Evolutionary conservation across 2,329 filamentous ascomycete species (phyloP), one percentile per base, ranked within the genome.

Genomic region (Fusarium buharicum): DNA sequence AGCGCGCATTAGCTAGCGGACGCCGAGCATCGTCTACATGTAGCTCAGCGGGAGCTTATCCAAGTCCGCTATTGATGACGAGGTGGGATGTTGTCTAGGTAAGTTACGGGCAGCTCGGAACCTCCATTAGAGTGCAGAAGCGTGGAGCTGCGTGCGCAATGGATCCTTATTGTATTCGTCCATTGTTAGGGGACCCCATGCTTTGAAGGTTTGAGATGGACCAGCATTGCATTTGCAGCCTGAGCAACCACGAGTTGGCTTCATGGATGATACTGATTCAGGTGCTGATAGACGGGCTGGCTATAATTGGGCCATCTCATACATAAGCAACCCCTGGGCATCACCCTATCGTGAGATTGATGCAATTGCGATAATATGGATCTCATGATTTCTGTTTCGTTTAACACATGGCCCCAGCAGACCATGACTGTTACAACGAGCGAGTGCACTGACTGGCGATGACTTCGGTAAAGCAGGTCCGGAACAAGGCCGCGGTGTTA

Each of bases 121-220:
- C 60, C 59, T n/a, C 65, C 63, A 54, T 68, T 55, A 40, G 50
- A 62, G 41, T 67, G 60, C 67, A 70, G 67, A 62, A 58, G 56
- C 60, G 56, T 66, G 56, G 59, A 51, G 45, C 55, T 49, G 51
- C 39, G 48, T 49, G 51, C 40, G 48, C 49, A 50, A 49, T 41
- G n/a, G 36, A 50, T 16, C 31, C 40, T 45, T 49, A 43, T 13
- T 7, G 30, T n/a, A 33, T 38, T 48, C 49, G 53, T 55, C 33
- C 48, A 38, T 39, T 54, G 43, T 39, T 43, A 3, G 55, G 60
- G 55, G 45, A 39, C 60, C 50, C 67, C 65, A 67, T 70, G 59
- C 49, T 44, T 52, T 36, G 38, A 62, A 57, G 56, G 56, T 57
- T 53, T 57, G 45, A 36, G 51, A 54, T 46, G 48, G 50, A 36